Evolutionary conservation across 306 rosid species (phyloP).

Genomic region (Citrullus mucosospermus): DNA sequence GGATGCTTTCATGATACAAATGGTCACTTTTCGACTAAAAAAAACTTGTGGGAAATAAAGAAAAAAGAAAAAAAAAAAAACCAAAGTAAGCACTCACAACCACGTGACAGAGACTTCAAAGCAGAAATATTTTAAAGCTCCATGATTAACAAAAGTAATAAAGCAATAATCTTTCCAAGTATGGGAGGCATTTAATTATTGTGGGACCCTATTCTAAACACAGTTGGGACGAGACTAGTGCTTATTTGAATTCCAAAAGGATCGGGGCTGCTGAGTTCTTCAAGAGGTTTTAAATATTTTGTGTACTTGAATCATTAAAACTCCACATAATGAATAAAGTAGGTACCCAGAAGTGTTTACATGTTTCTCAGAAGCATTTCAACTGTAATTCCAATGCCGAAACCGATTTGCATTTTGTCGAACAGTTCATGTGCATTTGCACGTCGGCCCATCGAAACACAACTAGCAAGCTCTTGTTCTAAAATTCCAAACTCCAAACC

Average conservation of each 20-base stretch:
- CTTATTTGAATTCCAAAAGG: not conserved
- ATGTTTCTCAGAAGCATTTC: not conserved
- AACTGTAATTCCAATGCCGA: not conserved
- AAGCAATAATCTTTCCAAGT: not conserved
- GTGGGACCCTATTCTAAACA: not conserved
- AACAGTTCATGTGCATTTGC: not conserved
- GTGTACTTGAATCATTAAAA: not conserved
- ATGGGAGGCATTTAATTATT: not conserved
- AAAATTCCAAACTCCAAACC: not conserved
- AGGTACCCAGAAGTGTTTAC: not conserved
- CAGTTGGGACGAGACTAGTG: not conserved
- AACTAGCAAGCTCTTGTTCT: not conserved
- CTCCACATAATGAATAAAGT: not conserved
- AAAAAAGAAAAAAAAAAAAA: not conserved
- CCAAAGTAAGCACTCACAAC: slow-evolving; percentile 20
- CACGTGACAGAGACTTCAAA: slow-evolving; percentile 36
- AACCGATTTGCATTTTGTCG: not conserved
- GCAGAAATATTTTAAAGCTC: slow-evolving; percentile 4
- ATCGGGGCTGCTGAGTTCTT: not conserved
- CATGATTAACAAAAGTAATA: slow-evolving; percentile 5
- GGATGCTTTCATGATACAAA: slow-evolving; percentile 8
- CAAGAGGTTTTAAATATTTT: not conserved
- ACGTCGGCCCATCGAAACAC: not conserved
- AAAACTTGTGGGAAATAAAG: not conserved
- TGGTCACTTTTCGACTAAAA: not conserved